Evolutionary conservation across 345 rosid species (phyloP).

Genomic region (Populus simonii): DNA sequence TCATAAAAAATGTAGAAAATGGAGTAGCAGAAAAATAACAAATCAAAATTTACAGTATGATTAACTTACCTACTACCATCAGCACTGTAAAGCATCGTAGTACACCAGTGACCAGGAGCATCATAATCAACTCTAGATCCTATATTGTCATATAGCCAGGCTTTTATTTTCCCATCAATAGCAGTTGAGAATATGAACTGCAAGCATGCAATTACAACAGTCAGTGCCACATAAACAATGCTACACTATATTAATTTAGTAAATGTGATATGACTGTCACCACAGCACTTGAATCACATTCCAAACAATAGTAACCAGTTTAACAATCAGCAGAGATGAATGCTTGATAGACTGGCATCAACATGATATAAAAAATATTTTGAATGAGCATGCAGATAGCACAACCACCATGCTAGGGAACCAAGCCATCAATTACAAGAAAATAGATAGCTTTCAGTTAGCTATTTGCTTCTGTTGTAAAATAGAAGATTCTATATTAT

Average conservation of each 20-base stretch:
- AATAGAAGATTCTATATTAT: too few relatives aligned
- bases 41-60: not conserved
- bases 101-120: conserved; percentile 79
- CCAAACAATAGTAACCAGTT: not conserved
- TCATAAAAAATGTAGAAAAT: not conserved
- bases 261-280: not conserved
- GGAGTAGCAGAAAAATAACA: not conserved
- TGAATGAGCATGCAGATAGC: not conserved
- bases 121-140: conserved; percentile 81
- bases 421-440: not conserved
- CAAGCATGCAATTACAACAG: conserved; percentile 16
- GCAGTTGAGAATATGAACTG: conserved; percentile 85
- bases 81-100: conserved; percentile 82
- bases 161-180: conserved; percentile 82
- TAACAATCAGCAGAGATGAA: not conserved
- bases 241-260: not conserved
- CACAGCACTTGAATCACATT: not conserved
- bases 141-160: conserved; percentile 78
- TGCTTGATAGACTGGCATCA: not conserved
- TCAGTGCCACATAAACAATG: conserved; percentile 5
- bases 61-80: conserved; percentile 69
- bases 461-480: not conserved
- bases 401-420: not conserved
- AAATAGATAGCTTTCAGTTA: not conserved
- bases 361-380: not conserved